Base-by-base conservation (phyloP, 345 rosid genomes). In the Geranium rotundifolium region DNA sequence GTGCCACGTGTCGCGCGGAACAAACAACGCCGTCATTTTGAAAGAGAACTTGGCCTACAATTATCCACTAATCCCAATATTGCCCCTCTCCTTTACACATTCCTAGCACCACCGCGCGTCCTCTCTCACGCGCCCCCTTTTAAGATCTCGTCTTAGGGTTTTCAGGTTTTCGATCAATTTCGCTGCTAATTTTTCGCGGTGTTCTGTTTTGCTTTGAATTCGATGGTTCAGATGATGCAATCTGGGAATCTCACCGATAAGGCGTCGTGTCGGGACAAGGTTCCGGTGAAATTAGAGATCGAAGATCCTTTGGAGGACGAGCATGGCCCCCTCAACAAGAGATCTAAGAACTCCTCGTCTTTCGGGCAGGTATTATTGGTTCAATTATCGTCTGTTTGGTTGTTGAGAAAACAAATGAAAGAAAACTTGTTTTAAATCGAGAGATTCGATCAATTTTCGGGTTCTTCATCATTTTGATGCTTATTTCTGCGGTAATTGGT, bases 201-300 rank as follows among this genome's bases (percentile, higher is more conserved):
- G 41, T 3, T 34, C 8, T 52, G 59, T 34, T 34, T 8, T 34
- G 41, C 62, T 49, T 60, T 5, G 56, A 59, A 66, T 60, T 68
- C 62, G 64, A 85, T 89, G 93, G 95, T 87, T 72, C 89, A 84
- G 75, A 76, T 90, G 83, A 85, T 85, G 89, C 86, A 78, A 71
- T 79, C 95, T 57, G 88, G 78, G 55, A 80, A 76, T 54, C 41
- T 72, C 18, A 62, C 72, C 81, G 27, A 23, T 23, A 95, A 77
- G 49, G 27, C 82, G 71, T 71, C 83, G 65, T 61, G 60, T 54
- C 79, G 75, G 59, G 79, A 72, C 65, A 85, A 80, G 77, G 63
- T 71, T 12, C 83, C 88, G 78, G 96, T 93, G 71, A 93, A 90
- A 76, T 75, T 84, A 54, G 99, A 90, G 92, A 80, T 88, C 75